phyloP scores from a whole-genome alignment of 768 basidiomycete species.

The Lentinula lateritia region DNA sequence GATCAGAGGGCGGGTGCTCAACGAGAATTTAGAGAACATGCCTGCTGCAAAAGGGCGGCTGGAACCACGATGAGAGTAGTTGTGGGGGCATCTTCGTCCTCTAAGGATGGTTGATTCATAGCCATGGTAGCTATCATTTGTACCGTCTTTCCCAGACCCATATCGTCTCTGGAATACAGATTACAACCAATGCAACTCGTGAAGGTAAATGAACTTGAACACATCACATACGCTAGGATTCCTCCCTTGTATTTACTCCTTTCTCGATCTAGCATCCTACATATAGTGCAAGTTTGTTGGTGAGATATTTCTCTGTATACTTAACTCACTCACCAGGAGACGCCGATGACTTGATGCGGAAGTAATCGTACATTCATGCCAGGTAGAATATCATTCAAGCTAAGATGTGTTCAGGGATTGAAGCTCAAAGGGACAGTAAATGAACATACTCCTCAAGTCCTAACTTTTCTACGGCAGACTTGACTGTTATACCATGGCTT shows the following conservation, averaged over 20 bases:
- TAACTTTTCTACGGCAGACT: slow-evolving; percentile 46
- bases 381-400: slow-evolving; percentile 52
- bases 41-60: slow-evolving; percentile 69
- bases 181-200: neutral
- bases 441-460: slow-evolving; percentile 43
- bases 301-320: slow-evolving; percentile 6
- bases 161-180: slow-evolving; percentile 46
- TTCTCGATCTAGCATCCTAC: slow-evolving; percentile 67
- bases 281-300: neutral
- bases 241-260: slow-evolving; percentile 48
- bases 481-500: slow-evolving; percentile 46
- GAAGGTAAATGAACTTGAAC: neutral
- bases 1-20: neutral
- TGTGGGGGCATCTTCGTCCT: slow-evolving; percentile 32
- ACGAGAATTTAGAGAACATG: slow-evolving; percentile 11
- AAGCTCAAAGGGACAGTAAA: neutral
- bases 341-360: slow-evolving; percentile 73
- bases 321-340: slow-evolving; percentile 47
- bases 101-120: slow-evolving; percentile 47
- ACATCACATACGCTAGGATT: slow-evolving; percentile 47
- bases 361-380: slow-evolving; percentile 67
- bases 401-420: slow-evolving; percentile 13
- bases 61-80: slow-evolving; percentile 75
- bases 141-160: slow-evolving; percentile 72
- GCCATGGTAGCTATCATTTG: slow-evolving; percentile 81